Percentiles rank a stretch among this genome's conserved stretches.
phyloP scores from a whole-genome alignment of 164 flowering plant species.

The Dillenia turbinata region DNA sequence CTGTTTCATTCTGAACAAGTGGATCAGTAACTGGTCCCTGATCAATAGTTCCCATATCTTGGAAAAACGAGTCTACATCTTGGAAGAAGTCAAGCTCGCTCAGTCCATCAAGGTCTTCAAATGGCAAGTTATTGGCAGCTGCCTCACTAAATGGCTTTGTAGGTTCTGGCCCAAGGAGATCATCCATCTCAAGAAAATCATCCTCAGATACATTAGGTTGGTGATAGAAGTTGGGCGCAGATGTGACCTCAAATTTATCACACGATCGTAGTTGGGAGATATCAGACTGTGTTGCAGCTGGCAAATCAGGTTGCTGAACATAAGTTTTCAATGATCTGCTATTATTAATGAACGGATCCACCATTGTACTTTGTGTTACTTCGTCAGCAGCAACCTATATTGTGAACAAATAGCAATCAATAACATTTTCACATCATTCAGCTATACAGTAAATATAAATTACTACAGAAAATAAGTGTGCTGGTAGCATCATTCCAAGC shows the following conservation, averaged over 20 bases:
- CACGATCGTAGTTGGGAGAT: constrained; percentile 17
- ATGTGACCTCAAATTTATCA: constrained; percentile 45
- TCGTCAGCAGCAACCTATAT: constrained; percentile 33
- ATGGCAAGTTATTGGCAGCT: constrained; percentile 12
- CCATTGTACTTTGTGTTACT: constrained; percentile 26
- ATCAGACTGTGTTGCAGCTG: constrained; percentile 18
- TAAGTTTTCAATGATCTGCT: constrained; percentile 9
- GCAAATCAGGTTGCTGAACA: constrained; percentile 16
- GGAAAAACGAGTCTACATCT: constrained; percentile 53
- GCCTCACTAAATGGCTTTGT: constrained; percentile 5
- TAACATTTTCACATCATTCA: too few species aligned
- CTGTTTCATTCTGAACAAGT: constrained; percentile 12
- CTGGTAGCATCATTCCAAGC: too few species aligned
- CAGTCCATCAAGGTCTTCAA: constrained; percentile 37
- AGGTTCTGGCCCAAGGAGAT: constrained; percentile 53
- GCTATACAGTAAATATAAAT: too few species aligned
- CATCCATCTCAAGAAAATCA: constrained; percentile 75
- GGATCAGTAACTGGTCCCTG: constrained; percentile 10
- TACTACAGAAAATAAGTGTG: too few species aligned
- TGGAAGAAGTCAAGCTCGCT: constrained; percentile 46
- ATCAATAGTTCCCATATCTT: constrained; percentile 30
- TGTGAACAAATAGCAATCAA: too few species aligned
- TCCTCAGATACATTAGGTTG: constrained; percentile 24
- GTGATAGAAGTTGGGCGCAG: constrained; percentile 20
- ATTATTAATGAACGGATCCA: constrained; percentile 22